A percentile compares a stretch with the other conserved stretches of the same genome.
Evolutionary conservation across 2,329 filamentous ascomycete species (phyloP).

Genomic region (Aspergillus versicolor): DNA sequence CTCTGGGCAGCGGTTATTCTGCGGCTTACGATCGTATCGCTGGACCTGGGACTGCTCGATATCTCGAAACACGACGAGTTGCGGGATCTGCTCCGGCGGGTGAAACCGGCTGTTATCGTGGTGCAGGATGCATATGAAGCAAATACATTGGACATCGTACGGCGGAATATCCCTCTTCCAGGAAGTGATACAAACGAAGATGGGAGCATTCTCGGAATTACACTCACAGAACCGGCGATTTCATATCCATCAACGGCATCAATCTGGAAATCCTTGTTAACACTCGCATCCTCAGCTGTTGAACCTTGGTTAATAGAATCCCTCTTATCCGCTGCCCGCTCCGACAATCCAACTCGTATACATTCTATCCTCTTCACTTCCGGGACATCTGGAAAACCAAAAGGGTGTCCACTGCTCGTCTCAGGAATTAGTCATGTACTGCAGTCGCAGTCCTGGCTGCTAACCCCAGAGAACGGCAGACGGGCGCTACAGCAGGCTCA

Average conservation of each 20-base stretch:
- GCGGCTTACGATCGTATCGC: neutral
- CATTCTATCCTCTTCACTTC: constrained; percentile 3
- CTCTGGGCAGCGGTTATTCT: neutral
- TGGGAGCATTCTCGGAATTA: neutral
- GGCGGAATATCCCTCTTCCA: neutral
- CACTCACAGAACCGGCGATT: neutral
- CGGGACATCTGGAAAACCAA: neutral
- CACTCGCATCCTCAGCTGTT: neutral
- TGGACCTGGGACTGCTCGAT: neutral
- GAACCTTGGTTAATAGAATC: neutral
- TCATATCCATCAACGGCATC: neutral
- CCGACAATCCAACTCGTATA: neutral
- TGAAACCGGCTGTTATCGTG: neutral
- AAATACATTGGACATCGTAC: neutral
- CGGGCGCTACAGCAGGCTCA: neutral
- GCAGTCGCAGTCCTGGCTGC: constrained; percentile 2
- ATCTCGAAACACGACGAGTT: neutral
- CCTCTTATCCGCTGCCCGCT: neutral
- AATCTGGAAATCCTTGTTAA: neutral
- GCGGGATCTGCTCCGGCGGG: neutral
- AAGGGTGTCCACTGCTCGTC: neutral
- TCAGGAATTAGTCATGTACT: neutral
- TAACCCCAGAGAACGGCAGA: neutral
- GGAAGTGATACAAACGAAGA: no score
- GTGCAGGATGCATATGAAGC: neutral